Evolutionary conservation across 2,329 filamentous ascomycete genomes (phyloP).

Genomic region (Scleromitrula shiraiana): DNA sequence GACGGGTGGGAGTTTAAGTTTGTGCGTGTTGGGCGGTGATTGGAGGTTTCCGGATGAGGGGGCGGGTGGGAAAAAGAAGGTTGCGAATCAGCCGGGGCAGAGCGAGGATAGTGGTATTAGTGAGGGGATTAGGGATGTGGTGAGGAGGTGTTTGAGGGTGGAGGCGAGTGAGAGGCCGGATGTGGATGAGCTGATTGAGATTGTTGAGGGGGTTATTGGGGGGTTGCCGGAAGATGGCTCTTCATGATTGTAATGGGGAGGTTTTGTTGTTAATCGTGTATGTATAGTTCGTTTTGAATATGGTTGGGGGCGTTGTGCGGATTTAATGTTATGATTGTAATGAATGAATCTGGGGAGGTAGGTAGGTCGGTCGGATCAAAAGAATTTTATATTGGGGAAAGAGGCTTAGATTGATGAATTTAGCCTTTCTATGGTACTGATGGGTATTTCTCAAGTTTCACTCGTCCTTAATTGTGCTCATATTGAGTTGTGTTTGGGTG

Average conservation of each 20-base stretch:
- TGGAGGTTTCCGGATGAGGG: conserved; percentile 95
- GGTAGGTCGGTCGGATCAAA: too few species aligned
- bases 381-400: too few species aligned
- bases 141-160: conserved; percentile 76
- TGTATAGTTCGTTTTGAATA: too few species aligned
- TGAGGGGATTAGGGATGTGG: conserved; percentile 77
- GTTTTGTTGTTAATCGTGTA: too few species aligned
- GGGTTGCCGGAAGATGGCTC: conserved; percentile 54
- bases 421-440: too few species aligned
- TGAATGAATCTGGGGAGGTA: too few species aligned
- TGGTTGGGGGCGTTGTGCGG: too few species aligned
- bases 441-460: too few species aligned
- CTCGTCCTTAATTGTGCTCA: too few species aligned
- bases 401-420: too few species aligned
- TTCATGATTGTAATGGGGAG: conserved; percentile 9
- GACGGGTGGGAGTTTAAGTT: conserved; percentile 85
- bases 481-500: too few species aligned
- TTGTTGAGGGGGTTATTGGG: conserved; percentile 68
- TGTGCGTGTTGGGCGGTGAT: conserved; percentile 88
- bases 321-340: too few species aligned
- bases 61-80: conserved; percentile 41
- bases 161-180: conserved; percentile 84
- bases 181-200: conserved; percentile 70
- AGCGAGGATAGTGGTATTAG: conserved; percentile 50
- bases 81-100: conserved; percentile 27